These are phyloP conservation scores for Aspergillus unguis DNA, from an alignment of 2,329 filamentous ascomycete species.

Conservation along the genomic window DNA sequence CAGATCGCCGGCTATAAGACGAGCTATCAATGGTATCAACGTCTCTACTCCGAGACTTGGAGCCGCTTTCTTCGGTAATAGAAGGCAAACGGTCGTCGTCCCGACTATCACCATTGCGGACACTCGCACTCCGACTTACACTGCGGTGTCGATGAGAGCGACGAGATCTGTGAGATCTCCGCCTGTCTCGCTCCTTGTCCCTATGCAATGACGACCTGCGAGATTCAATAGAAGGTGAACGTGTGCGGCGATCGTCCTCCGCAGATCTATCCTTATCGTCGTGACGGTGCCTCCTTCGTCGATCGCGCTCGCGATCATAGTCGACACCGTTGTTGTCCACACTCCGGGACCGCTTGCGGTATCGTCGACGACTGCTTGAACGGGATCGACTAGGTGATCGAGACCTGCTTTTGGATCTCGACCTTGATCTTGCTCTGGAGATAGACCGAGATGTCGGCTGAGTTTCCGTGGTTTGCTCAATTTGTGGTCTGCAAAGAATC, in stretches of 20 bases:
- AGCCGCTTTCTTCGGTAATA: conserved; percentile 22
- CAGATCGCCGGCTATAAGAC: conserved; percentile 27
- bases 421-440: conserved; percentile 27
- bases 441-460: conserved; percentile 27
- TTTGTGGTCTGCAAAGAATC: conserved; percentile 17
- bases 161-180: conserved; percentile 49
- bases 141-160: conserved; percentile 36
- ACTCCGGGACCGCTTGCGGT: conserved; percentile 50
- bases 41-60: conserved; percentile 19
- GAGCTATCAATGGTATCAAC: conserved; percentile 23
- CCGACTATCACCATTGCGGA: conserved; percentile 33
- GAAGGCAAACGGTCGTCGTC: conserved; percentile 37
- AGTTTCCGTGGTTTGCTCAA: conserved; percentile 38
- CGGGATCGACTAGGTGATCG: conserved; percentile 42
- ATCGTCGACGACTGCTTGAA: conserved; percentile 50
- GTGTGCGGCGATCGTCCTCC: conserved; percentile 52
- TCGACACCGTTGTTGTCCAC: conserved; percentile 36
- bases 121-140: conserved; percentile 12
- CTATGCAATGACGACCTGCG: conserved; percentile 59
- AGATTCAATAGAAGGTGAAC: conserved; percentile 63
- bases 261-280: conserved; percentile 39
- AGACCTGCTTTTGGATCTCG: conserved; percentile 21
- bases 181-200: conserved; percentile 56
- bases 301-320: conserved; percentile 25
- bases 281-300: conserved; percentile 28